Evolutionary conservation across 2,329 filamentous ascomycete species (phyloP).

Genomic region (Ascocoryne sarcoides): DNA sequence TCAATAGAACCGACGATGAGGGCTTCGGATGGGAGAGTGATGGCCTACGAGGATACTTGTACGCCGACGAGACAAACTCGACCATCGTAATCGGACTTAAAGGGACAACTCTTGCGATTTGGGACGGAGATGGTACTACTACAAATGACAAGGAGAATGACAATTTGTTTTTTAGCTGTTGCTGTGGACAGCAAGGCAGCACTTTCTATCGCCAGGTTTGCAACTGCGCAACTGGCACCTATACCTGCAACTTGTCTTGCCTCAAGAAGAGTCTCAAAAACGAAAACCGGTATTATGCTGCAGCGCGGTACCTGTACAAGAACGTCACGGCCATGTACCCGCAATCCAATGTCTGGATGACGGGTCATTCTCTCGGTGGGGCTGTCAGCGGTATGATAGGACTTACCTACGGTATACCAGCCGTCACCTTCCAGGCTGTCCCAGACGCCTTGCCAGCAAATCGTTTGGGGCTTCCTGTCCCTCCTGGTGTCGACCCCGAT

Average conservation of each 20-base stretch:
- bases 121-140: slow-evolving; percentile 93
- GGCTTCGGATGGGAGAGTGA: slow-evolving; percentile 92
- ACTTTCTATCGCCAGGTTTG: slow-evolving; percentile 89
- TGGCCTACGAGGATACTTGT: slow-evolving; percentile 85
- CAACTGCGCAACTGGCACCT: slow-evolving; percentile 80
- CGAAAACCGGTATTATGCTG: slow-evolving; percentile 87
- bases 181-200: slow-evolving; percentile 87
- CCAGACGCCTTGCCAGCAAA: slow-evolving; percentile 82
- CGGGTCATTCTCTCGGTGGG: slow-evolving; percentile 87
- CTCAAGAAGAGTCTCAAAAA: slow-evolving; percentile 64
- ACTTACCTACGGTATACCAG: slow-evolving; percentile 81
- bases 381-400: slow-evolving; percentile 82
- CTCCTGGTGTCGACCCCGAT: slow-evolving; percentile 66
- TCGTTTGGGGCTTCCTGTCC: slow-evolving; percentile 75
- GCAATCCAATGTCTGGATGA: slow-evolving; percentile 74
- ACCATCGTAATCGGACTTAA: slow-evolving; percentile 91
- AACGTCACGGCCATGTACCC: slow-evolving; percentile 90
- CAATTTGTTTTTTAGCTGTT: slow-evolving; percentile 96
- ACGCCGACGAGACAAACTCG: slow-evolving; percentile 74
- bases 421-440: slow-evolving; percentile 88
- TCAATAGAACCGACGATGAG: slow-evolving; percentile 74
- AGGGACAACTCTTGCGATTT: slow-evolving; percentile 81
- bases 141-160: slow-evolving; percentile 98
- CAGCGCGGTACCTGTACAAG: slow-evolving; percentile 79
- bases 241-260: slow-evolving; percentile 88